phyloP scores from a whole-genome alignment of 2,329 filamentous ascomycete genomes.

The Epichloe amarillans region DNA sequence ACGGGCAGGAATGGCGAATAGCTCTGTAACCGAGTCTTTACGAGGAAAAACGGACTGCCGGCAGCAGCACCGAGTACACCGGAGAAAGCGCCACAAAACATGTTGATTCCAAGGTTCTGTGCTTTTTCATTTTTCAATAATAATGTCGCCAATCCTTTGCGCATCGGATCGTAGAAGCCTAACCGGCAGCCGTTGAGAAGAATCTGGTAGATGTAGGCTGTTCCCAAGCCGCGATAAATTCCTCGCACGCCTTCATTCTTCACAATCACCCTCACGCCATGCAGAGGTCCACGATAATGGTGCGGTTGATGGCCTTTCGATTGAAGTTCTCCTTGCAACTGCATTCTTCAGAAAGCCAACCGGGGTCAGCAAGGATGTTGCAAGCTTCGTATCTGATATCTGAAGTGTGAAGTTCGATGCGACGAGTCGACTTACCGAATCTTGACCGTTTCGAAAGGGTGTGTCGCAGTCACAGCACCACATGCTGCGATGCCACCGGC shows the following conservation, averaged over 20 bases:
- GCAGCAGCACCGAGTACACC: conserved; percentile 86
- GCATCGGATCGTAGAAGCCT: conserved; percentile 94
- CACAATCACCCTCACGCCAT: conserved; percentile 81
- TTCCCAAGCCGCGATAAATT: conserved; percentile 78
- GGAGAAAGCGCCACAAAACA: conserved; percentile 79
- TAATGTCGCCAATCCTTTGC: conserved; percentile 52
- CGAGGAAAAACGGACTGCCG: conserved; percentile 91
- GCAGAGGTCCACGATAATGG: conserved; percentile 81
- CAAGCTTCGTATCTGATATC: neutral
- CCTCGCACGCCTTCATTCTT: conserved; percentile 79
- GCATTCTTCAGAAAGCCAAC: conserved; percentile 46
- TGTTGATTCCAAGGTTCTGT: conserved; percentile 82
- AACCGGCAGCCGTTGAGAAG: conserved; percentile 92
- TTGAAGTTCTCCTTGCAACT: conserved; percentile 91
- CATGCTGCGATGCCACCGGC: conserved; percentile 94
- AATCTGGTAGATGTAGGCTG: conserved; percentile 92
- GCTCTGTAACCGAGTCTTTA: conserved; percentile 92
- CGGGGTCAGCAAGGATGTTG: neutral
- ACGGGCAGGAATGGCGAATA: conserved; percentile 87
- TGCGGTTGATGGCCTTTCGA: conserved; percentile 72
- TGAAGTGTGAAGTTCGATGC: too few species aligned
- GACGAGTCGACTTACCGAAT: conserved; percentile 53
- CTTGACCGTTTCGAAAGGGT: conserved; percentile 98
- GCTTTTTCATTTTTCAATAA: conserved; percentile 59
- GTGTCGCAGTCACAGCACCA: conserved; percentile 92